Conservation (phyloP, 2,329 filamentous ascomycete species). For the Penicillium sumatraense region DNA sequence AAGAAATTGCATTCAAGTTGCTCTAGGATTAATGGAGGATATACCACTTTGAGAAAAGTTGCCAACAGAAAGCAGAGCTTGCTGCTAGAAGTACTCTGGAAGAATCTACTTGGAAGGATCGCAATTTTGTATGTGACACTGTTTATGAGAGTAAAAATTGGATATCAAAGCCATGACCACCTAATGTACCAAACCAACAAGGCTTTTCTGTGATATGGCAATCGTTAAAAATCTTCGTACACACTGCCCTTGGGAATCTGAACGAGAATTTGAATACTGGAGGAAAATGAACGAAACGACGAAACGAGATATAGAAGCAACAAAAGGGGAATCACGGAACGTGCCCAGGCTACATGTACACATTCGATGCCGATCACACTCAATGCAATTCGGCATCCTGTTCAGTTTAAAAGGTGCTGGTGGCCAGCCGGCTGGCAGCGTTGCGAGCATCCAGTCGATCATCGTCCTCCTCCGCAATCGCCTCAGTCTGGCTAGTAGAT, state of each 20-base stretch:
- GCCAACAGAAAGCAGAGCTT: too few species aligned
- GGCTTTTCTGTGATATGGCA: neutral
- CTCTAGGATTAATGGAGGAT: too few species aligned
- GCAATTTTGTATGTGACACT: neutral
- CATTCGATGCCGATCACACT: constrained; percentile 17
- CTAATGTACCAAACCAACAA: neutral
- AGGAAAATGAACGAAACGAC: constrained; percentile 35
- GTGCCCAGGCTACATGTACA: constrained; percentile 42
- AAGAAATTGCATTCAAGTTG: too few species aligned
- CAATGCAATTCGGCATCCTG: constrained; percentile 14
- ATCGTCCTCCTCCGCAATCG: constrained; percentile 64
- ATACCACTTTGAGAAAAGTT: too few species aligned
- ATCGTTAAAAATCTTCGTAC: neutral
- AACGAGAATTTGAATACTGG: constrained; percentile 8
- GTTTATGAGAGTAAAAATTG: neutral
- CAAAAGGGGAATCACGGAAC: constrained; percentile 38
- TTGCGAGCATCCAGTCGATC: constrained; percentile 95
- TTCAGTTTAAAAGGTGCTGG: constrained; percentile 79
- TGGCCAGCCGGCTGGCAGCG: constrained; percentile 88
- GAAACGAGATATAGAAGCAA: constrained; percentile 20
- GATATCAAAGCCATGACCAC: neutral
- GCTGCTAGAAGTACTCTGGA: neutral
- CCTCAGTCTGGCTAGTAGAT: constrained; percentile 52
- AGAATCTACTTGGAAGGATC: neutral
- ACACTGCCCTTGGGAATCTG: neutral